Evolutionary conservation across 208 protist species (phyloP).

Genomic region (Crithidia expoeki): DNA sequence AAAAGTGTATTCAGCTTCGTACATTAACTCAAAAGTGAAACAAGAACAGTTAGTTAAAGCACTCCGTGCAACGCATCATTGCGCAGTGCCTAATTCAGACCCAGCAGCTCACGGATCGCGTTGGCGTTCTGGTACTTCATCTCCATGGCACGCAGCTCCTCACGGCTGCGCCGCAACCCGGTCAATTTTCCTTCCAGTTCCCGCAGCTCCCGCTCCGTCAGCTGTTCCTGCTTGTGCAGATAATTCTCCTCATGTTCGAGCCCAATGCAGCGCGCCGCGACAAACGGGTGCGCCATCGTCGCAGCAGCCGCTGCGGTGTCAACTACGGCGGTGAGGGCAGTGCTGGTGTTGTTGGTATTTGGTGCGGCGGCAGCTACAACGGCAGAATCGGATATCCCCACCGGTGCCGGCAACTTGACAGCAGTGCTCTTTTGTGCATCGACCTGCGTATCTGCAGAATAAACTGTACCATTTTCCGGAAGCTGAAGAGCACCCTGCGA

Average conservation of each 20-base stretch:
- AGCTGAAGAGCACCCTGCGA: too few species aligned
- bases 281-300: slow-evolving; percentile 68
- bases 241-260: slow-evolving; percentile 69
- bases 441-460: too few species aligned
- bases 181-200: slow-evolving; percentile 54
- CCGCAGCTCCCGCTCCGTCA: slow-evolving; percentile 55
- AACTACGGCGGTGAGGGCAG: not conserved
- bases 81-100: slow-evolving; percentile 6
- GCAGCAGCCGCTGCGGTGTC: not conserved
- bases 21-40: too few species aligned
- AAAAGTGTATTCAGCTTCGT: too few species aligned
- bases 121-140: slow-evolving; percentile 75
- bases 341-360: not conserved
- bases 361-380: not conserved
- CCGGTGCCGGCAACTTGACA: too few species aligned
- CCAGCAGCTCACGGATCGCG: slow-evolving; percentile 48
- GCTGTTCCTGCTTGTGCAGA: slow-evolving; percentile 52
- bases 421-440: too few species aligned
- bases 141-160: slow-evolving; percentile 44
- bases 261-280: slow-evolving; percentile 62
- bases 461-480: too few species aligned
- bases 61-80: too few species aligned
- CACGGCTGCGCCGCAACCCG: slow-evolving; percentile 43
- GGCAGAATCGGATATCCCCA: too few species aligned
- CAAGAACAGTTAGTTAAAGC: too few species aligned